Evolutionary conservation across 2,329 filamentous ascomycete species (phyloP).

Genomic region (Penicillium sp.): DNA sequence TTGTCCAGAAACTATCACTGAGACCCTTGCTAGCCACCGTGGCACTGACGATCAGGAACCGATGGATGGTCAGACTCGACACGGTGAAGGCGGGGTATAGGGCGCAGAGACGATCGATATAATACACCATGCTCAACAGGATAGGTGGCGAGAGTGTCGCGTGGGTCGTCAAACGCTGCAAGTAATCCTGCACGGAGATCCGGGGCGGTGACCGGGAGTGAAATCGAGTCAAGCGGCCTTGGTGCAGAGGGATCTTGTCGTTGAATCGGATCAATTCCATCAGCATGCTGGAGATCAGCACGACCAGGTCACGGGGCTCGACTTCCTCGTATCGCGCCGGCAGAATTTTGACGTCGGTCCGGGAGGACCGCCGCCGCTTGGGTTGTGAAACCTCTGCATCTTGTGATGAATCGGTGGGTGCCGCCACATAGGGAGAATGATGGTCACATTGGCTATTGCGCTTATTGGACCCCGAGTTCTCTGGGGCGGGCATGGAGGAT

Average conservation of each 20-base stretch:
- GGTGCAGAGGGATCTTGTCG: conserved; percentile 75
- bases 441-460: conserved; percentile 29
- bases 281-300: conserved; percentile 90
- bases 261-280: conserved; percentile 92
- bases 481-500: conserved; percentile 28
- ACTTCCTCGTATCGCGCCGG: conserved; percentile 73
- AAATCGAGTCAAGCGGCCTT: conserved; percentile 84
- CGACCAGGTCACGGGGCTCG: conserved; percentile 76
- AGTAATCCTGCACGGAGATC: conserved; percentile 90
- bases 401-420: conserved; percentile 16
- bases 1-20: conserved; percentile 97
- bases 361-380: conserved; percentile 44
- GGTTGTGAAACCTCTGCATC: conserved; percentile 31
- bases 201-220: conserved; percentile 86
- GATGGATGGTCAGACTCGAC: conserved; percentile 91
- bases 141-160: conserved; percentile 89
- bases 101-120: conserved; percentile 90
- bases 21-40: conserved; percentile 94
- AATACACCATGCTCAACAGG: conserved; percentile 97
- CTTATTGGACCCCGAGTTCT: conserved; percentile 28
- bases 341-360: conserved; percentile 47
- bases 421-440: conserved; percentile 17
- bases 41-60: conserved; percentile 90
- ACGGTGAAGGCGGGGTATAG: conserved; percentile 94
- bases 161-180: conserved; percentile 86